These are phyloP conservation scores for Leptodermis oblonga DNA, from an alignment of 257 asterid genomes.

Conservation along the genomic window DNA sequence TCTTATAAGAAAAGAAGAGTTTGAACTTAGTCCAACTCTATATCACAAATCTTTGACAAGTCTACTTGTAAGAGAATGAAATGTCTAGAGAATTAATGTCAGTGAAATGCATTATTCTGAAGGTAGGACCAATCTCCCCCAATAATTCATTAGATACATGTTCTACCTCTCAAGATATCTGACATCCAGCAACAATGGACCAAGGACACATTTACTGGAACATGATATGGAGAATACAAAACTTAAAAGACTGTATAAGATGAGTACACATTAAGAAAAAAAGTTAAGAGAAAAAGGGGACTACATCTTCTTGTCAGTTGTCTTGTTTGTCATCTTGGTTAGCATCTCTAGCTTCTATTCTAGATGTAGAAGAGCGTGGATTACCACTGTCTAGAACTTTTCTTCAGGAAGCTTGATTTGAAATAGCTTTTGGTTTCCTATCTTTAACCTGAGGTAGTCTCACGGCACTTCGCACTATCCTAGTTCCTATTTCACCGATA, in stretches of 20 bases:
- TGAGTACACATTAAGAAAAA: conserved; percentile 13
- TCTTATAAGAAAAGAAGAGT: neutral
- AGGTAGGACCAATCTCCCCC: neutral
- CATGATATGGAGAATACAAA: conserved; percentile 7
- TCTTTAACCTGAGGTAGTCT: conserved; percentile 91
- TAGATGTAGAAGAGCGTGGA: conserved; percentile 66
- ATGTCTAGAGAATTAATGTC: neutral
- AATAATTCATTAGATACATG: neutral
- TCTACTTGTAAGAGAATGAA: neutral
- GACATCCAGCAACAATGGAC: neutral
- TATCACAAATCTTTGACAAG: neutral
- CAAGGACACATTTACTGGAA: neutral
- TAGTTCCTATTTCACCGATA: conserved; percentile 77
- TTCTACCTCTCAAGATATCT: neutral
- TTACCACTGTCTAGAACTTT: conserved; percentile 50
- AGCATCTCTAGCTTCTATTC: conserved; percentile 48
- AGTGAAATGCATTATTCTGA: conserved; percentile 1
- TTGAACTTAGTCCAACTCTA: neutral
- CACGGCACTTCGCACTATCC: conserved; percentile 75
- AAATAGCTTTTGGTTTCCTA: conserved; percentile 62
- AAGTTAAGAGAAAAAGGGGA: conserved; percentile 28
- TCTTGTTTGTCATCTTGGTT: conserved; percentile 39
- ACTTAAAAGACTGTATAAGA: no score
- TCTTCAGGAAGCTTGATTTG: conserved; percentile 48
- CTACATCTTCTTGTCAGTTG: conserved; percentile 53